A percentile compares a stretch with the other conserved stretches of the same genome.
Conservation (phyloP, 352 stramenopile genomes). For the Pythium aristosporum region DNA sequence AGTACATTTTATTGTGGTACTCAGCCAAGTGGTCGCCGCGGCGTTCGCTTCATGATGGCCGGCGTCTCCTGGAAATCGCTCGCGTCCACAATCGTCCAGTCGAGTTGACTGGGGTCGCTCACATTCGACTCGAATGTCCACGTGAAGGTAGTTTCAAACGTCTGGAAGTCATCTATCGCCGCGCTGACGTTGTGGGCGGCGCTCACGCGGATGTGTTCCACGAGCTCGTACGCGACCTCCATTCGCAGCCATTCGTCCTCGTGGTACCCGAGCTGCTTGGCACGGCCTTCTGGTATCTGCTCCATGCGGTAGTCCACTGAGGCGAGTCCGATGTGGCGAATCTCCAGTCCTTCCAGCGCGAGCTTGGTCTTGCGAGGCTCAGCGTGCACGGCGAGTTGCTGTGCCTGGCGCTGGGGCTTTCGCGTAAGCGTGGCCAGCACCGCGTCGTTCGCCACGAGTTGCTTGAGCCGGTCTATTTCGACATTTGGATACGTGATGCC, state of each 20-base stretch:
- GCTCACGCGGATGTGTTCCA: constrained; percentile 39
- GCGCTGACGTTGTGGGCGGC: not conserved
- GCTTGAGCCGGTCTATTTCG: constrained; percentile 17
- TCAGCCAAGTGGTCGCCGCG: constrained; percentile 14
- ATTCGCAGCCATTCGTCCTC: constrained; percentile 51
- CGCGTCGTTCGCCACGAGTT: constrained; percentile 27
- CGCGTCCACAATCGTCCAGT: constrained; percentile 44
- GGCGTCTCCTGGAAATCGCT: constrained; percentile 33
- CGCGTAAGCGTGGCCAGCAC: constrained; percentile 26
- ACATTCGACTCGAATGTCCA: constrained; percentile 66
- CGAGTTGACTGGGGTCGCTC: constrained; percentile 30
- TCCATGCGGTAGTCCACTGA: constrained; percentile 45
- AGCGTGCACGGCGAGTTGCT: constrained; percentile 22
- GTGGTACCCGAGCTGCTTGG: constrained; percentile 21
- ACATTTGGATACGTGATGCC: constrained; percentile 22
- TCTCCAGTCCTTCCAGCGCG: constrained; percentile 42
- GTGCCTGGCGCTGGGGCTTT: constrained; percentile 30
- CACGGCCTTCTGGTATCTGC: constrained; percentile 19
- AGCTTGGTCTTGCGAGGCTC: constrained; percentile 24
- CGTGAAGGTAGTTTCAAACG: constrained; percentile 44
- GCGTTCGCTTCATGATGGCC: constrained; percentile 19
- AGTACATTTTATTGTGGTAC: not conserved
- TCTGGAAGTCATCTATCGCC: constrained; percentile 42
- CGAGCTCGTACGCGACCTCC: constrained; percentile 46
- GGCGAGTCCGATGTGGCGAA: constrained; percentile 38